Conservation (phyloP, 1,139 yeast species). For the Kodamaea suecica region DNA sequence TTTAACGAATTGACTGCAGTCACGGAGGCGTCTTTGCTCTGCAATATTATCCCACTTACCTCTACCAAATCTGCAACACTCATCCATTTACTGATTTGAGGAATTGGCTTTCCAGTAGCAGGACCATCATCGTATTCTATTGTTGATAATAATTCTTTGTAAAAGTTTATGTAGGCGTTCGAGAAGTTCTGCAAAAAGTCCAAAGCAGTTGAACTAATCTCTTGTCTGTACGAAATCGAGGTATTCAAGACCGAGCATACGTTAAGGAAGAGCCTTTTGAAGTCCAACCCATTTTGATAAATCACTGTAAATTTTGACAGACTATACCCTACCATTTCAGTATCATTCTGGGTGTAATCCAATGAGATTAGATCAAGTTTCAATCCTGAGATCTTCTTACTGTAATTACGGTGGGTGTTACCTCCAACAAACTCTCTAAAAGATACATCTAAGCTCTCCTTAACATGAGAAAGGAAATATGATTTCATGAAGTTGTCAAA, state of each 20-base stretch:
- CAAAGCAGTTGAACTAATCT: conserved; percentile 48
- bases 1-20: not conserved
- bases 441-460: conserved; percentile 45
- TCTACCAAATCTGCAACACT: conserved; percentile 34
- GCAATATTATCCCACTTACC: conserved; percentile 29
- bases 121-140: conserved; percentile 14
- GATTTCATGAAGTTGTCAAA: conserved; percentile 63
- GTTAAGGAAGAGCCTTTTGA: conserved; percentile 49
- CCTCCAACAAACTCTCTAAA: conserved; percentile 33
- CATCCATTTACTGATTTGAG: conserved; percentile 46
- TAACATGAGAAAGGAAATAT: conserved; percentile 63
- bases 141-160: conserved; percentile 27
- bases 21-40: conserved; percentile 7
- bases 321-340: not conserved
- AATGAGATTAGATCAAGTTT: conserved; percentile 21
- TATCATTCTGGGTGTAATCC: conserved; percentile 9
- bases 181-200: conserved; percentile 32
- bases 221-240: conserved; percentile 52
- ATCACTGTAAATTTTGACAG: conserved; percentile 14
- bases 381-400: conserved; percentile 16
- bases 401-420: conserved; percentile 7
- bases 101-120: conserved; percentile 21
- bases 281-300: conserved; percentile 53
- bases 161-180: conserved; percentile 28
- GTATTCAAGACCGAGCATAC: conserved; percentile 60